Percentiles rank a stretch among this genome's conserved stretches.
Conservation (phyloP, 2,329 filamentous ascomycete genomes). For the Colletotrichum sp. region DNA sequence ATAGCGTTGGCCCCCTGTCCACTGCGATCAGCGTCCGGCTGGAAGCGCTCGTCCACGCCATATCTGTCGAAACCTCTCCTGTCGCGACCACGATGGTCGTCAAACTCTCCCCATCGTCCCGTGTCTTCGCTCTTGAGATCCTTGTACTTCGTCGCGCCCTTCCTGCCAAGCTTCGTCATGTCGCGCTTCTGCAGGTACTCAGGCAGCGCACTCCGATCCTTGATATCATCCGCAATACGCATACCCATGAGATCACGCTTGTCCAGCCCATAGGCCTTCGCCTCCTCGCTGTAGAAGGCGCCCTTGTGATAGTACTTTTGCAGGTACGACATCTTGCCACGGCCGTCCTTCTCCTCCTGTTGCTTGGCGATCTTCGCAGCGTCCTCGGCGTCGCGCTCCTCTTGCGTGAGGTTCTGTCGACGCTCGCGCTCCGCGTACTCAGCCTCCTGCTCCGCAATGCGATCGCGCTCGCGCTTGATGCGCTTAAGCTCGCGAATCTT, state of each 20-base stretch:
- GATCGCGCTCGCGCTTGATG: slow-evolving; percentile 84
- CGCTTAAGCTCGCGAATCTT: slow-evolving; percentile 90
- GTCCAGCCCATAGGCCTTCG: slow-evolving; percentile 75
- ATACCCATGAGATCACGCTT: slow-evolving; percentile 87
- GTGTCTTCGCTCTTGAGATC: slow-evolving; percentile 92
- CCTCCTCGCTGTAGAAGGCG: slow-evolving; percentile 90
- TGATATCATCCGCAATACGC: slow-evolving; percentile 81
- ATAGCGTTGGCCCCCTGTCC: slow-evolving; percentile 73
- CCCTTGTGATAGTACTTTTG: slow-evolving; percentile 98
- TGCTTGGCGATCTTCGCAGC: slow-evolving; percentile 77
- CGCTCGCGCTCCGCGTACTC: slow-evolving; percentile 91
- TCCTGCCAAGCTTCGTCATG: slow-evolving; percentile 91
- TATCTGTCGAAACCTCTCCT: slow-evolving; percentile 38
- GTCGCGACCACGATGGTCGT: slow-evolving; percentile 48
- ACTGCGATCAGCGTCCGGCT: slow-evolving; percentile 59
- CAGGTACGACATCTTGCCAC: slow-evolving; percentile 87
- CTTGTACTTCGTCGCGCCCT: slow-evolving; percentile 87
- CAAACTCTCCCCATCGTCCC: slow-evolving; percentile 78
- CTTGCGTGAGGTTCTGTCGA: slow-evolving; percentile 81
- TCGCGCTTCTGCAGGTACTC: slow-evolving; percentile 93
- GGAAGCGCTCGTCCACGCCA: slow-evolving; percentile 69
- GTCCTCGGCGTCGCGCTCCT: slow-evolving; percentile 88
- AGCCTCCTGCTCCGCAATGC: slow-evolving; percentile 82
- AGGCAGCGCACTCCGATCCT: slow-evolving; percentile 82
- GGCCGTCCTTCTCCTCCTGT: slow-evolving; percentile 77